Evolutionary conservation across 139 green algal genomes (phyloP), one percentile per base, ranked within the genome.

Genomic region (Zygnema circumcarinatum): DNA sequence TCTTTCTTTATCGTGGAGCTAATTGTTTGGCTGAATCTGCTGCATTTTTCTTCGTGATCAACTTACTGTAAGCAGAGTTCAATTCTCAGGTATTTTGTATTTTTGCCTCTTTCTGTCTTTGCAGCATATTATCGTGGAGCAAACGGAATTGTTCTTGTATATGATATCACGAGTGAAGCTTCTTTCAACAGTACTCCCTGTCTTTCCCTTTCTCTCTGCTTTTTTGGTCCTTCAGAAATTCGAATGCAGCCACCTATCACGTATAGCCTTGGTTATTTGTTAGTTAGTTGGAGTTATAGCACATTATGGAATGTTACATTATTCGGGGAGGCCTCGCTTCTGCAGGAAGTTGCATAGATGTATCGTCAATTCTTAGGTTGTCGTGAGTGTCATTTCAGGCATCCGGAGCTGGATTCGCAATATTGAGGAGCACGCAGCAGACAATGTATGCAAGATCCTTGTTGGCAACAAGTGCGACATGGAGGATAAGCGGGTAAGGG

Each of bases 391-490:
- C 47, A 62, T 62, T 62, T 62, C 80, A 86, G 80, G 98, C 92
- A 95, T 99, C 38, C 92, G 95, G 29, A 96, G 96, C 86, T 99
- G 96, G 96, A 98, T 98, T 94, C 92, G 93, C 31, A 98, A 98
- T 90, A 98, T 99, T 83, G 94, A 98, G 88, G 92, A 97, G 91
- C 95, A 99, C 87, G 96, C 96, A 25, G 94, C 92, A 33, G 94
- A 98, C 67, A 95, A 93, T 56, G 95, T 98, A 29, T 96, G 97
- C 90, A 97, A 98, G 93, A 94, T 96, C 35, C 2, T 92, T 22
- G 75, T 92, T 31, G 89, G 89, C 35, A 98, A 98, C 94, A 98
- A 98, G 93, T 93, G 87, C 68, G 96, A 98, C 88, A 94, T 98
- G 93, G 92, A 86, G 29, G 80, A 86, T n/a, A 80, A 81, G 53